Base-by-base conservation (phyloP, 2,329 filamentous ascomycete genomes). In the Aureobasidium lini region DNA sequence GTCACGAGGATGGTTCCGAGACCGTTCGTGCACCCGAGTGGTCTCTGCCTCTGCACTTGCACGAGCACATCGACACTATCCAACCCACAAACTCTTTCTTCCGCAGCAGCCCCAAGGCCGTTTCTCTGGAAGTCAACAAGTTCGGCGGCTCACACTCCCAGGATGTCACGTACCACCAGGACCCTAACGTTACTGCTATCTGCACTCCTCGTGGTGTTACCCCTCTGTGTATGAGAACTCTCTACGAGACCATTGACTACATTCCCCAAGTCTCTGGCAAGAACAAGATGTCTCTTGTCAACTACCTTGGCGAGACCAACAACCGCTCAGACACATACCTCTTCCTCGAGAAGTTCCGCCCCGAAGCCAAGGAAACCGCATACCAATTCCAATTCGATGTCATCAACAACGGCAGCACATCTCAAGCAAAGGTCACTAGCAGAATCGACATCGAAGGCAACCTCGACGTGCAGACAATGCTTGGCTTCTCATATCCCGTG, bases 81-180 rank as follows among this genome's bases (percentile, higher is more conserved):
- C 82, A 85, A 67, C 83, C 83, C 1, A 85, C 82, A 1, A 84
- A 78, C 50, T 81, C 81, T 0, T 85, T 85, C 72, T 80, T 82
- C 68, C 75, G 76, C 65, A 73, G 64, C 65, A 65, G 36, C 61
- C 67, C 39, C 64, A 70, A 64, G 56, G 31, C 59, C 23, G 34
- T 58, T 6, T 54, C 59, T 1, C 46, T 72, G n/a, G 62, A 69
- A 23, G 68, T 69, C 18, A 64, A 68, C 44, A 60, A 52, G 62
- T 64, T 42, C 62, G 63, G n/a, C 18, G 42, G 28, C 7, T 9
- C 28, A 3, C 13, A 46, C 40, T 53, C 52, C 31, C 47, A 59
- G 40, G 23, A 46, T 8, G 54, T 54, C 18, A 34, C 56, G 15
- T 56, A 61, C 16, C 65, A 62, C 40, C n/a, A 47, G 64, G 61